phyloP scores from a whole-genome alignment of 306 rosid species.

The Cucurbita argyrosperma region DNA sequence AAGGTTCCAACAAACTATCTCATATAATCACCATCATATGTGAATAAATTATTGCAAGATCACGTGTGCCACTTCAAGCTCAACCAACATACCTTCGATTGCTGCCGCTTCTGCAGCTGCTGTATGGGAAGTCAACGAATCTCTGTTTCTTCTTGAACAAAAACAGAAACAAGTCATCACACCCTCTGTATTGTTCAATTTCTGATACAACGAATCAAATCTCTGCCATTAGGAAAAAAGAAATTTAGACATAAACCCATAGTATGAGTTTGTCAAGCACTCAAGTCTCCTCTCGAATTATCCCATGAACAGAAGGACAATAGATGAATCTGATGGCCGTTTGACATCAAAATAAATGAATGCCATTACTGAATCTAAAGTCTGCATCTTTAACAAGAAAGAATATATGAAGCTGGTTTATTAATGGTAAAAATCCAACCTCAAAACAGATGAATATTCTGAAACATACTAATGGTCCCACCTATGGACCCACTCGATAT shows the following conservation, averaged over 20 bases:
- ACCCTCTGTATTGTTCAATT: not conserved
- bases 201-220: not conserved
- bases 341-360: not conserved
- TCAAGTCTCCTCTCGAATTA: not conserved
- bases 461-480: not conserved
- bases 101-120: constrained; percentile 12
- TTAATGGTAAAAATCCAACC: not conserved
- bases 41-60: not conserved
- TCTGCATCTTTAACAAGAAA: not conserved
- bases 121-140: constrained; percentile 17
- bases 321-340: not conserved
- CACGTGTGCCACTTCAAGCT: not conserved
- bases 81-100: constrained; percentile 27
- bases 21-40: not conserved
- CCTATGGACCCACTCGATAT: not conserved
- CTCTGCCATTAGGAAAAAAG: not conserved
- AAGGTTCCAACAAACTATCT: not conserved
- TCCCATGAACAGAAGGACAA: not conserved
- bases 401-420: not conserved
- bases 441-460: not conserved
- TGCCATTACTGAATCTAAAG: not conserved
- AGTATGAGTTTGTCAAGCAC: not conserved
- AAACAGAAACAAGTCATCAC: constrained; percentile 46
- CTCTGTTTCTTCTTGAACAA: constrained; percentile 18
- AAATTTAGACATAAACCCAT: not conserved